These are phyloP conservation scores for Thermothelomyces thermophilus DNA, from an alignment of 2,329 filamentous ascomycete species.

Conservation along the genomic window DNA sequence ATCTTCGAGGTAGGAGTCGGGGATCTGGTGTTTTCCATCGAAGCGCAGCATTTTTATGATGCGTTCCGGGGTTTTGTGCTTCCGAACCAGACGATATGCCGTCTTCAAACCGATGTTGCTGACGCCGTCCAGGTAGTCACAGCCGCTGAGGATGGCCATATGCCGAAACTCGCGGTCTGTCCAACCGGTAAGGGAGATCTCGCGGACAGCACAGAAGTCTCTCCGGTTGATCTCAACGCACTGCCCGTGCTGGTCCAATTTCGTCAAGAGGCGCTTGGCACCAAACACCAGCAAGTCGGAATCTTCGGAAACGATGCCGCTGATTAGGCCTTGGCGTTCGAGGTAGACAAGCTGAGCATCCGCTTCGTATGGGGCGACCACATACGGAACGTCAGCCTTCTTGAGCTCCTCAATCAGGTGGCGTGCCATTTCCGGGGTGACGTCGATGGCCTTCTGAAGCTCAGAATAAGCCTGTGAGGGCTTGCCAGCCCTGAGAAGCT, in stretches of 20 bases:
- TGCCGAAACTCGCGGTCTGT: constrained; percentile 82
- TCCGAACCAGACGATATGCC: constrained; percentile 81
- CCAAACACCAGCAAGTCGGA: constrained; percentile 95
- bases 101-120: constrained; percentile 87
- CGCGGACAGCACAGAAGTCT: constrained; percentile 82
- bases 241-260: constrained; percentile 88
- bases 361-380: constrained; percentile 95
- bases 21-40: constrained; percentile 77
- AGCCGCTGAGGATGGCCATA: constrained; percentile 96
- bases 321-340: constrained; percentile 74
- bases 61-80: constrained; percentile 80
- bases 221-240: constrained; percentile 86
- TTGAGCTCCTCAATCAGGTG: constrained; percentile 89
- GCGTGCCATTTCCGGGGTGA: constrained; percentile 93
- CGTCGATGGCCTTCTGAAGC: constrained; percentile 90
- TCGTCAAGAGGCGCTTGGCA: constrained; percentile 82
- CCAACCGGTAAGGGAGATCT: constrained; percentile 87
- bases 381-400: constrained; percentile 68
- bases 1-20: constrained; percentile 69
- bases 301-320: constrained; percentile 90
- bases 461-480: constrained; percentile 73
- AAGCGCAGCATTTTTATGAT: constrained; percentile 79
- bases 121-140: constrained; percentile 87
- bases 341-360: constrained; percentile 96
- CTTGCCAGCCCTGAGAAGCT: constrained; percentile 76